These are phyloP conservation scores for Pleurostoma richardsiae DNA, from an alignment of 2,329 filamentous ascomycete species.

Conservation along the genomic window DNA sequence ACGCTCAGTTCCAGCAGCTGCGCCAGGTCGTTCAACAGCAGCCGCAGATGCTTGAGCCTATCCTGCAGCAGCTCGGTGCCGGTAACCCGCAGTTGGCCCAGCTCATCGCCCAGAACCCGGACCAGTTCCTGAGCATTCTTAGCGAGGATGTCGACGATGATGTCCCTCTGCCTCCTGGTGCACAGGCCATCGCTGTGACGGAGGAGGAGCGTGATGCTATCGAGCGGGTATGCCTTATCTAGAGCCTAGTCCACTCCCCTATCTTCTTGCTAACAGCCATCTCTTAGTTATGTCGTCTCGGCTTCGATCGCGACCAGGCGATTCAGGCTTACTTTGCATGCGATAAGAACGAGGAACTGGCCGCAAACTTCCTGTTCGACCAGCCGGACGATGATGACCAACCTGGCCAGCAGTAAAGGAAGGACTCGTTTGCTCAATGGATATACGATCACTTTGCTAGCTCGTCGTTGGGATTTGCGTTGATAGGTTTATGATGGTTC, in stretches of 20 bases:
- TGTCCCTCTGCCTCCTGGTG: slow-evolving; percentile 77
- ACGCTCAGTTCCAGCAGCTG: slow-evolving; percentile 96
- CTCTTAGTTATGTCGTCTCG: slow-evolving; percentile 76
- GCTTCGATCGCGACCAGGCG: slow-evolving; percentile 87
- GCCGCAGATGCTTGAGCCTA: slow-evolving; percentile 97
- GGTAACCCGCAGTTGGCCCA: slow-evolving; percentile 93
- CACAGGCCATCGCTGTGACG: slow-evolving; percentile 85
- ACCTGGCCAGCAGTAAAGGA: slow-evolving; percentile 34
- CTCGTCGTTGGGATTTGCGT: neutral
- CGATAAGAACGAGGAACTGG: slow-evolving; percentile 98
- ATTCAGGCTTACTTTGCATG: slow-evolving; percentile 99
- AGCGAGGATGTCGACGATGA: slow-evolving; percentile 86
- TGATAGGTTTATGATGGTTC: neutral
- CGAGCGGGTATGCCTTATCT: slow-evolving; percentile 65
- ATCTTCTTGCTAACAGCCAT: slow-evolving; percentile 4
- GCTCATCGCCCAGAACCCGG: slow-evolving; percentile 85
- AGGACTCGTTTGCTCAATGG: slow-evolving; percentile 5
- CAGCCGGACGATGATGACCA: slow-evolving; percentile 82
- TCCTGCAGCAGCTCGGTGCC: slow-evolving; percentile 89
- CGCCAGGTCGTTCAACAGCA: slow-evolving; percentile 96
- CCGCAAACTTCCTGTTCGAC: slow-evolving; percentile 97
- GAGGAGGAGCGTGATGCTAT: slow-evolving; percentile 97
- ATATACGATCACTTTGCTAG: neutral
- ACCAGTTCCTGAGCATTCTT: slow-evolving; percentile 86
- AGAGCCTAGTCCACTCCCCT: neutral